These are phyloP conservation scores for Teunomyces lycoperdinae DNA, from an alignment of 805 yeast genomes.

Conservation along the genomic window DNA sequence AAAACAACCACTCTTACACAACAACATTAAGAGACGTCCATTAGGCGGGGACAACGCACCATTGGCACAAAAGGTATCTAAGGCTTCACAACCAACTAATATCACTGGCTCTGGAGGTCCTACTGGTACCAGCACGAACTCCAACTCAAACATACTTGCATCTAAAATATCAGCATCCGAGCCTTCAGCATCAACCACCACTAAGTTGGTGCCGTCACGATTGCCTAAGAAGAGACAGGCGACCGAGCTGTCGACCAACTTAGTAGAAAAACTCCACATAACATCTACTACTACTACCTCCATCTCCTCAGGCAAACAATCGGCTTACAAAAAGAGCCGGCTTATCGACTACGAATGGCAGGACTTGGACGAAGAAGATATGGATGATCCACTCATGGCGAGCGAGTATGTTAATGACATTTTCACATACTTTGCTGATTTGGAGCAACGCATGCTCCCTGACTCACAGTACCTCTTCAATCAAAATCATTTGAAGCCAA, in stretches of 20 bases:
- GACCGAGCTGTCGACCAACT: constrained; percentile 50
- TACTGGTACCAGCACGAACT: constrained; percentile 1
- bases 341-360: constrained; percentile 58
- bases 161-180: constrained; percentile 3
- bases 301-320: neutral
- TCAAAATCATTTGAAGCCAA: constrained; percentile 69
- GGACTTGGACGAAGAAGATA: constrained; percentile 68
- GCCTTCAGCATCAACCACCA: constrained; percentile 7
- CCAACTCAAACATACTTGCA: constrained; percentile 1
- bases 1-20: neutral
- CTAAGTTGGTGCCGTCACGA: constrained; percentile 25
- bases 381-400: constrained; percentile 79
- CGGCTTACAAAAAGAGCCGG: constrained; percentile 35
- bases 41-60: constrained; percentile 35
- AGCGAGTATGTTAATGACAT: constrained; percentile 89
- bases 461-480: constrained; percentile 63
- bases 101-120: constrained; percentile 4
- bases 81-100: neutral
- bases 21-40: constrained; percentile 25
- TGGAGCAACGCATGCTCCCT: constrained; percentile 73
- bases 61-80: constrained; percentile 17
- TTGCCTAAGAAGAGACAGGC: constrained; percentile 53
- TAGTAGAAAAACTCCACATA: constrained; percentile 32
- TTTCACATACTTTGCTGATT: constrained; percentile 70
- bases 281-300: constrained; percentile 8